Evolutionary conservation across 192 early-diverging fungal species (phyloP).

Genomic region (Kappamyces sp.): DNA sequence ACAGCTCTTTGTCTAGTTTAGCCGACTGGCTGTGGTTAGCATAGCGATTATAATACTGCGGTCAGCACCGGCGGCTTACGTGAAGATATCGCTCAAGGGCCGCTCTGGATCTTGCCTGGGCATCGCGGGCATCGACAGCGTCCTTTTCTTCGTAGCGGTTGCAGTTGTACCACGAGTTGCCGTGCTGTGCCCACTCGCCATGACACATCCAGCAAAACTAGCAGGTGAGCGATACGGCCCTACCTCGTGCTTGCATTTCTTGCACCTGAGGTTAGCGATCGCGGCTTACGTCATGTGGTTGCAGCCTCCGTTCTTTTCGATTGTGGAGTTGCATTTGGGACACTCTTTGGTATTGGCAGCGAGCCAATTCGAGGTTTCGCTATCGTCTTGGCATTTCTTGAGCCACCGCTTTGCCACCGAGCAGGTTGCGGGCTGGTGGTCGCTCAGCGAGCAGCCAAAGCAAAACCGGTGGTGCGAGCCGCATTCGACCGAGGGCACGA

Average conservation of each 20-base stretch:
- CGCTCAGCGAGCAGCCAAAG: conserved; percentile 81
- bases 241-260: conserved; percentile 87
- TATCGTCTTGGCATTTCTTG: conserved; percentile 96
- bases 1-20: conserved; percentile 73
- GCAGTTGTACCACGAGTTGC: conserved; percentile 94
- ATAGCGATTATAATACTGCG: conserved; percentile 90
- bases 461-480: conserved; percentile 76
- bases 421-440: conserved; percentile 89
- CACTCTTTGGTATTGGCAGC: conserved; percentile 86
- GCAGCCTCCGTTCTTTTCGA: conserved; percentile 99
- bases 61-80: conserved; percentile 44
- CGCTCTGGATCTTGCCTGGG: conserved; percentile 78
- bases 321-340: conserved; percentile 85
- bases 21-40: conserved; percentile 97
- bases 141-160: conserved; percentile 93
- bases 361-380: conserved; percentile 97
- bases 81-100: conserved; percentile 92
- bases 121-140: conserved; percentile 78
- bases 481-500: conserved; percentile 87
- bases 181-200: conserved; percentile 96
- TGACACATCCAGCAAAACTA: conserved; percentile 98
- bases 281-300: conserved; percentile 85
- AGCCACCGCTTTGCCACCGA: conserved; percentile 76
- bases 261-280: conserved; percentile 42
- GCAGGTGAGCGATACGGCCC: background rate